phyloP scores from a whole-genome alignment of 177 flowering plant genomes.

The Vitis hybrid region DNA sequence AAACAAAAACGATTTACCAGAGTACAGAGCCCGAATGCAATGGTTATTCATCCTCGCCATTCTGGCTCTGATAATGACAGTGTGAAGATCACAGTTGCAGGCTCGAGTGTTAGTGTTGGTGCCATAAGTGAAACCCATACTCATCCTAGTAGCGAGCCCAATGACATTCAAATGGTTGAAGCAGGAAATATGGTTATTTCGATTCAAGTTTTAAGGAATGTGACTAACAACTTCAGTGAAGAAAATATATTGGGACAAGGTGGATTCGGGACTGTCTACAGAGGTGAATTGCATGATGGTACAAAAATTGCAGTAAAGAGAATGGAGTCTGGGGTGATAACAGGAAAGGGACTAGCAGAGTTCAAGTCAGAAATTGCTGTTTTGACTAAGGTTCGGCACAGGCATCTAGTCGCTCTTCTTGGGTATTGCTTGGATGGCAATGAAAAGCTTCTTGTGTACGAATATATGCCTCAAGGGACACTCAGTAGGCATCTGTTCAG shows the following conservation, averaged over 20 bases:
- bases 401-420: slow-evolving; percentile 73
- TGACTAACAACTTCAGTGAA: slow-evolving; percentile 65
- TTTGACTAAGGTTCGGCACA: slow-evolving; percentile 70
- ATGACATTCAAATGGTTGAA: slow-evolving; percentile 73
- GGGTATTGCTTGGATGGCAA: slow-evolving; percentile 78
- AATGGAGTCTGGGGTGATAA: slow-evolving; percentile 62
- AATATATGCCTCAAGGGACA: slow-evolving; percentile 88
- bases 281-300: slow-evolving; percentile 76
- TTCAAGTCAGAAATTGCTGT: slow-evolving; percentile 80
- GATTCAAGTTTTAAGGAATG: slow-evolving; percentile 67
- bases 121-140: slow-evolving; percentile 47
- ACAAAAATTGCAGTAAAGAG: slow-evolving; percentile 79
- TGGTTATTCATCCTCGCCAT: slow-evolving; percentile 69
- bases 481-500: slow-evolving; percentile 61
- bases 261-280: slow-evolving; percentile 78
- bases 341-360: slow-evolving; percentile 60
- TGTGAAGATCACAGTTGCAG: slow-evolving; percentile 74
- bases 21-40: slow-evolving; percentile 63
- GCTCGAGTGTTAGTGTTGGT: slow-evolving; percentile 60
- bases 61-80: slow-evolving; percentile 73
- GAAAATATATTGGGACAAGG: slow-evolving; percentile 69
- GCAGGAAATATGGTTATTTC: slow-evolving; percentile 78
- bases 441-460: slow-evolving; percentile 75
- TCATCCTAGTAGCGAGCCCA: slow-evolving; percentile 35
- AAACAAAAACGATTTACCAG: slow-evolving; percentile 50